Evolutionary conservation across 176 grass and related monocot species (phyloP).

Genomic region (Paspalum notatum): DNA sequence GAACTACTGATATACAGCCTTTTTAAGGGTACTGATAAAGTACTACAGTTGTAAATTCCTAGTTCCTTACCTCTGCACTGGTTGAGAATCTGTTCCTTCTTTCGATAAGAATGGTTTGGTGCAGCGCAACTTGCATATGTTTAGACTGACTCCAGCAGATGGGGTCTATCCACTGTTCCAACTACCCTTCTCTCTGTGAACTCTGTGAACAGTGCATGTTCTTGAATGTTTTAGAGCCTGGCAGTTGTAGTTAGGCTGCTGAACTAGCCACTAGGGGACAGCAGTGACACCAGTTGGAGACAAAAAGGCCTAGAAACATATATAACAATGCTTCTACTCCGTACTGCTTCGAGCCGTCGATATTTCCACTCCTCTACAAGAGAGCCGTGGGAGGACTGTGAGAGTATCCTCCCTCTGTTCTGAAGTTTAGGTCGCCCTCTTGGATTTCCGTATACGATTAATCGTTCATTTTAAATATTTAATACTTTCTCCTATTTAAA

Average conservation of each 20-base stretch:
- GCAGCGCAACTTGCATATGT: neutral
- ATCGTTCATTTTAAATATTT: too few species aligned
- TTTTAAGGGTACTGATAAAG: too few species aligned
- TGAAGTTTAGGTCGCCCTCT: too few species aligned
- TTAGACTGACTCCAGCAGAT: too few species aligned
- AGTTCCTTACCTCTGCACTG: neutral
- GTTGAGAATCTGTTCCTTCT: neutral
- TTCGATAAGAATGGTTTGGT: neutral
- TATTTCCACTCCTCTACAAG: slow-evolving; percentile 9
- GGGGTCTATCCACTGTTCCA: too few species aligned
- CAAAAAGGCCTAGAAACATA: slow-evolving; percentile 49
- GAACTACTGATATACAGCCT: neutral
- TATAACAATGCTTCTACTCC: neutral
- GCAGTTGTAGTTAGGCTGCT: slow-evolving; percentile 22
- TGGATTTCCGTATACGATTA: too few species aligned
- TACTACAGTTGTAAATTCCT: neutral
- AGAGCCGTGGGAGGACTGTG: neutral
- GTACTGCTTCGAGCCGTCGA: neutral
- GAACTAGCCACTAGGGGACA: slow-evolving; percentile 45
- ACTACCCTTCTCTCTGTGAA: too few species aligned
- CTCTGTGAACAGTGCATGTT: too few species aligned
- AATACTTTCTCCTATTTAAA: too few species aligned
- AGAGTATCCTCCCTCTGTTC: too few species aligned
- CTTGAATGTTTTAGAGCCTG: slow-evolving; percentile 38
- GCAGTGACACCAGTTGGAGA: slow-evolving; percentile 18